Evolutionary conservation across 164 flowering plant species (phyloP).

Genomic region (Litsea cubeba): DNA sequence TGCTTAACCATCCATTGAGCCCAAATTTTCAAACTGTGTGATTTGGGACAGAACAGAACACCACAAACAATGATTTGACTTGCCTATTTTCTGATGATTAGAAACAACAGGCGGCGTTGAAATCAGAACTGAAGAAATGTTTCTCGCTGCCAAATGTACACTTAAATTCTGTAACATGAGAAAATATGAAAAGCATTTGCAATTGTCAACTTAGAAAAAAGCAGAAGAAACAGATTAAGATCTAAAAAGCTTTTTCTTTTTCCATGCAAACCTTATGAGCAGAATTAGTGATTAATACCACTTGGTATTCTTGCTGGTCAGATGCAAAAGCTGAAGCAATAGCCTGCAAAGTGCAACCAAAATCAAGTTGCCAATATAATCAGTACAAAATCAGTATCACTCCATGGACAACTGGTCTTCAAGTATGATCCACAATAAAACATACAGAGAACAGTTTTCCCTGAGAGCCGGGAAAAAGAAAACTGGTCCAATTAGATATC

Average conservation of each 20-base stretch:
- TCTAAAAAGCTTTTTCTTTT: background rate
- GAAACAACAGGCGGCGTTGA: constrained; percentile 79
- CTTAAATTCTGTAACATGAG: constrained; percentile 43
- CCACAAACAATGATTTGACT: constrained; percentile 27
- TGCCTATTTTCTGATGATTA: constrained; percentile 20
- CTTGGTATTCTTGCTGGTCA: constrained; percentile 59
- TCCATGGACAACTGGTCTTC: too few species aligned
- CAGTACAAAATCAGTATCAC: too few species aligned
- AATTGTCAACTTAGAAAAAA: background rate
- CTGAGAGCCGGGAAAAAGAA: too few species aligned
- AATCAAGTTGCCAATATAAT: background rate
- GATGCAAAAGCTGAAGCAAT: constrained; percentile 75
- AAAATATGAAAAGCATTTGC: background rate
- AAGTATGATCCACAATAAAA: too few species aligned
- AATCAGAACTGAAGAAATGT: constrained; percentile 44
- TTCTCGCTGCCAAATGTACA: constrained; percentile 39
- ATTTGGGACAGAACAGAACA: background rate
- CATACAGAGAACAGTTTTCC: too few species aligned
- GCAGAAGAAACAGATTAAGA: background rate
- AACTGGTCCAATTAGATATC: too few species aligned
- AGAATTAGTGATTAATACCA: constrained; percentile 66
- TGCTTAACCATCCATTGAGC: background rate
- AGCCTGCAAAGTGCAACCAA: constrained; percentile 40
- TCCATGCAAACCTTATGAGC: constrained; percentile 63
- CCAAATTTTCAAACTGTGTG: background rate